phyloP scores from a whole-genome alignment of 2,329 filamentous ascomycete species.

The Venturia oleaginea region DNA sequence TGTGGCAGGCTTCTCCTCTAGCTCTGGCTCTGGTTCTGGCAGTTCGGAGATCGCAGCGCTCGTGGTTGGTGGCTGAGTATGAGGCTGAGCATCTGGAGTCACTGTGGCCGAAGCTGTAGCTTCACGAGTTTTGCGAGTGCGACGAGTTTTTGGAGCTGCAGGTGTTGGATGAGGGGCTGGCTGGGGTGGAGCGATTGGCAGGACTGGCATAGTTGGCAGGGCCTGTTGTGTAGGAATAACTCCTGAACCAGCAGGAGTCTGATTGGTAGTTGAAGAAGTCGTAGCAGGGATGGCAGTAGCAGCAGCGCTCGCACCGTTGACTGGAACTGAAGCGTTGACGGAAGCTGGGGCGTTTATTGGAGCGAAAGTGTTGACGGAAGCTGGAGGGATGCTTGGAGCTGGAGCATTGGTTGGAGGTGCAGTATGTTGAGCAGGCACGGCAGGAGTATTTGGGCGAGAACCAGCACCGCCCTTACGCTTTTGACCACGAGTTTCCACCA shows the following conservation, averaged over 20 bases:
- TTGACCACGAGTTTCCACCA: conserved; percentile 7
- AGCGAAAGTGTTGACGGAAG: neutral
- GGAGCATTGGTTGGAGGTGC: neutral
- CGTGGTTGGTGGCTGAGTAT: neutral
- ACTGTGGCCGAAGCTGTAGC: conserved; percentile 4
- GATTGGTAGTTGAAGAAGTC: neutral
- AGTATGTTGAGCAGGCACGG: neutral
- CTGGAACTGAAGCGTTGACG: neutral
- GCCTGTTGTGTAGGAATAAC: neutral
- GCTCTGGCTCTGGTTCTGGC: neutral
- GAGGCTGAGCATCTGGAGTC: neutral
- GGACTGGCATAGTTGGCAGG: neutral
- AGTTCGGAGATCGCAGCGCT: neutral
- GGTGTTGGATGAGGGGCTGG: neutral
- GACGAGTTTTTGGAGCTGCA: neutral
- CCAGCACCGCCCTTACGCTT: conserved; percentile 3
- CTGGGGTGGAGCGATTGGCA: neutral
- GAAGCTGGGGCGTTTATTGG: neutral
- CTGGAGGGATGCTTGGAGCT: neutral
- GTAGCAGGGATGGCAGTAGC: neutral
- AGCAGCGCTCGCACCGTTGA: neutral
- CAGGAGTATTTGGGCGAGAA: neutral
- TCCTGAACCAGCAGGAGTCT: neutral
- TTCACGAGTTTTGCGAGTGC: conserved; percentile 9
- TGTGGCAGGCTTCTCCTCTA: neutral